Conservation (phyloP, 2,329 filamentous ascomycete genomes). For the Colletotrichum gigasporum region DNA sequence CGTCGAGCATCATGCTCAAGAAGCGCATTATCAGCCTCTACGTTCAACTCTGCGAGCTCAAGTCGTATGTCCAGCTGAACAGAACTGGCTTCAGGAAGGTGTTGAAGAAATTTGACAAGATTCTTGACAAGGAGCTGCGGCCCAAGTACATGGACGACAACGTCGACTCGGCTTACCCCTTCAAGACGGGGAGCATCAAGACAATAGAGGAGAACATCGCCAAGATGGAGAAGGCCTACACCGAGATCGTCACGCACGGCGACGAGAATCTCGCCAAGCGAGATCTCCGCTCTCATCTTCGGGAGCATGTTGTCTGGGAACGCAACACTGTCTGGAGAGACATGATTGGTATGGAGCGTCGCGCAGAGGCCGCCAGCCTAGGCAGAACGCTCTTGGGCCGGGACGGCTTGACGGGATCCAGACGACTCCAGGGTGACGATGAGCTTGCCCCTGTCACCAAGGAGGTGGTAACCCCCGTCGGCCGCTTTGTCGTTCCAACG, state of each 20-base stretch:
- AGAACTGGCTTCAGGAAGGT: conserved; percentile 96
- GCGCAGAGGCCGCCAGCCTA: conserved; percentile 92
- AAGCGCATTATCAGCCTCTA: conserved; percentile 89
- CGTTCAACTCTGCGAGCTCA: conserved; percentile 92
- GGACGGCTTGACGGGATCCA: conserved; percentile 72
- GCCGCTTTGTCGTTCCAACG: conserved; percentile 76
- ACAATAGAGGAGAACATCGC: conserved; percentile 76
- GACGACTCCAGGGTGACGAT: conserved; percentile 87
- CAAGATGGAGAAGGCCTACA: conserved; percentile 82
- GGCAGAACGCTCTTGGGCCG: conserved; percentile 85
- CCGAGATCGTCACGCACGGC: conserved; percentile 82
- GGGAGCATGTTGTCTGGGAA: conserved; percentile 99
- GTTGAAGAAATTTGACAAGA: conserved; percentile 99
- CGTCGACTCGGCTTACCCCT: conserved; percentile 84
- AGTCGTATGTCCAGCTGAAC: conserved; percentile 96
- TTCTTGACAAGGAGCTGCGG: conserved; percentile 83
- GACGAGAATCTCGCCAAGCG: conserved; percentile 81
- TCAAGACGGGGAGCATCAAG: conserved; percentile 76
- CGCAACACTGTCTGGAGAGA: conserved; percentile 98
- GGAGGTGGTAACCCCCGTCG: conserved; percentile 81
- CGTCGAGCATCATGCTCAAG: conserved; percentile 85
- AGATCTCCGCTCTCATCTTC: conserved; percentile 87
- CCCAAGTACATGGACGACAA: conserved; percentile 76
- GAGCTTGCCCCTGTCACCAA: conserved; percentile 69
- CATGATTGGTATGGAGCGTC: conserved; percentile 97